Percentiles rank a stretch among this genome's conserved stretches.
These are phyloP conservation scores for Emergomyces pasteurianus DNA, from an alignment of 2,329 filamentous ascomycete genomes.

Conservation along the genomic window DNA sequence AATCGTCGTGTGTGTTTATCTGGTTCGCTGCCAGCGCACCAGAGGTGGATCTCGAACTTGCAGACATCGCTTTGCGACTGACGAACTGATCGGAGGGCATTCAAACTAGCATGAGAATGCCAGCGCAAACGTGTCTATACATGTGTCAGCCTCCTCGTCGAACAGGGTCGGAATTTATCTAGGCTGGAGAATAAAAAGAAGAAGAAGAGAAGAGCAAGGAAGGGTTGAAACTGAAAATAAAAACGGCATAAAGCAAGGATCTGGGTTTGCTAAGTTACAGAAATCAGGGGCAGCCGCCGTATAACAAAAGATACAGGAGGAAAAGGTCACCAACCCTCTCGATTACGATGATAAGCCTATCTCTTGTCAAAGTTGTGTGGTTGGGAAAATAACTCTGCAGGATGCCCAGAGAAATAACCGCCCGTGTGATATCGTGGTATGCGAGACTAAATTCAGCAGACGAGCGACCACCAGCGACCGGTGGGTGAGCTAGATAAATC, in stretches of 20 bases:
- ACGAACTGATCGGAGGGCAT: slow-evolving; percentile 43
- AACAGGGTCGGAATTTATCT: neutral
- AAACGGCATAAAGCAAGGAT: neutral
- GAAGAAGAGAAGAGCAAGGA: neutral
- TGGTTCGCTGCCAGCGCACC: slow-evolving; percentile 36
- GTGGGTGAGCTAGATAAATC: neutral
- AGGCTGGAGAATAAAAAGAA: neutral
- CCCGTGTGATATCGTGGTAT: neutral
- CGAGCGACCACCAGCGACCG: neutral
- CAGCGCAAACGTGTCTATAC: neutral
- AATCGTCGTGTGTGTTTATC: slow-evolving; percentile 37
- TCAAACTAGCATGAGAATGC: slow-evolving; percentile 1
- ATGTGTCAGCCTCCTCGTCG: slow-evolving; percentile 1
- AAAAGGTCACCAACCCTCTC: neutral
- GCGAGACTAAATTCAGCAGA: neutral
- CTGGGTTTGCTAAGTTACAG: neutral
- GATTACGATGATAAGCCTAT: neutral
- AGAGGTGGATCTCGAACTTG: slow-evolving; percentile 46
- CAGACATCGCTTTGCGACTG: slow-evolving; percentile 48
- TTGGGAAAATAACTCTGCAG: neutral
- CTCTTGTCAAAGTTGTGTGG: neutral
- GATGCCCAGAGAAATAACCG: slow-evolving; percentile 2
- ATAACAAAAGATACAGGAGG: neutral
- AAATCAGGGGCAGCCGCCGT: neutral
- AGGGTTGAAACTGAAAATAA: neutral